Evolutionary conservation across 1,284 basidiomycete species (phyloP), one percentile per base, ranked within the genome.

Genomic region (Ceratobasidium theobromae): DNA sequence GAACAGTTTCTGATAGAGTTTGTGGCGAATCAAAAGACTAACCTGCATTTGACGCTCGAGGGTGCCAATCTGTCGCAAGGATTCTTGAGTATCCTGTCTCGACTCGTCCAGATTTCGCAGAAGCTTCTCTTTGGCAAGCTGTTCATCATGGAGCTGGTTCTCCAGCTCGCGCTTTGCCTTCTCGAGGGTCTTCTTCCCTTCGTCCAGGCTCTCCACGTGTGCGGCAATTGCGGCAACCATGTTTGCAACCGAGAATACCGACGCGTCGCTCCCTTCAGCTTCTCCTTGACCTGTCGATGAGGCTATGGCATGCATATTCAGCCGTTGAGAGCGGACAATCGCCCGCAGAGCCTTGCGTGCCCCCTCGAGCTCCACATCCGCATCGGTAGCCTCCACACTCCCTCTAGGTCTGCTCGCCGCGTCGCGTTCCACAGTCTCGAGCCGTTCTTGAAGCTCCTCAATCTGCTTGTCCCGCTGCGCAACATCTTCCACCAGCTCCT

Each of bases 31-130:
- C 16, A 21, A 48, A 12, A 14, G 23, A 46, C 74, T 53, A 68
- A 84, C 83, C 78, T 79, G 80, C 54, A 82, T 70, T 53, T 77
- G 78, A 18, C 74, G 73, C 68, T 83, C 79, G 57, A 85, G 71
- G 3, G 75, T 71, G 49, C 78, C 75, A 27, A 77, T 74, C 64
- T 57, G 54, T 21, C 54, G 54, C 4, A 57, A 27, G 25, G 54
- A 57, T 8, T 57, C 40, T 21, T 57, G 35, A 33, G 32, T 41
- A 28, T 86, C 81, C 66, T 76, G 78, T 64, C 77, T 78, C 5
- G 80, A 80, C 3, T 81, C 77, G 62, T 89, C 87, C 35, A 82
- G 77, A 69, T 86, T 85, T 35, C 75, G 77, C 46, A 81, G 77
- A 5, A 79, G 79, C 6, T 78, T 76, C 40, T 86, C 81, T 46